A percentile compares a stretch with the other conserved stretches of the same genome.
Evolutionary conservation across 306 rosid genomes (phyloP).

Genomic region (Castanea crenata): DNA sequence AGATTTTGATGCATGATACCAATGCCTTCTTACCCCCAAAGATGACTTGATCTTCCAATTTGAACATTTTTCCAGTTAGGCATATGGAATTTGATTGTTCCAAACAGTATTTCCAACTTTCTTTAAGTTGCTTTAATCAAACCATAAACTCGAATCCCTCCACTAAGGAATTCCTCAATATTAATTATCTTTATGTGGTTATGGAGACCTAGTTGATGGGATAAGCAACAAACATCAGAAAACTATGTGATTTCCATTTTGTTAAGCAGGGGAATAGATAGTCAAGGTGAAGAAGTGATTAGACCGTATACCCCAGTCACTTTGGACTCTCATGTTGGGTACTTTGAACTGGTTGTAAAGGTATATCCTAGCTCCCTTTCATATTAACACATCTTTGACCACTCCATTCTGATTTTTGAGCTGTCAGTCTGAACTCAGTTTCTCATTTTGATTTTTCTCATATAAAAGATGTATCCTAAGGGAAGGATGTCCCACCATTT

Average conservation of each 20-base stretch:
- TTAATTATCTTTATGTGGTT: background rate
- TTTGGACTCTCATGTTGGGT: slow-evolving; percentile 67
- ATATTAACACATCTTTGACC: background rate
- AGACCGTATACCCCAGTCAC: slow-evolving; percentile 84
- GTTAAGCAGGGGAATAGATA: slow-evolving; percentile 57
- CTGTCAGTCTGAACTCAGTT: background rate
- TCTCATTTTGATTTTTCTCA: background rate
- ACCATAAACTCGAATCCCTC: background rate
- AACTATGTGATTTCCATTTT: background rate
- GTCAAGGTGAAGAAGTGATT: slow-evolving; percentile 49
- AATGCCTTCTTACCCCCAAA: background rate
- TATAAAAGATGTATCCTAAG: slow-evolving; percentile 64
- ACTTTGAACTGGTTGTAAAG: slow-evolving; percentile 75
- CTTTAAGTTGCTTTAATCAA: background rate
- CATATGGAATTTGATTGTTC: background rate
- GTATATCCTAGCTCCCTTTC: slow-evolving; percentile 23
- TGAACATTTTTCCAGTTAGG: background rate
- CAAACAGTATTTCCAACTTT: background rate
- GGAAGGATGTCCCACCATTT: slow-evolving; percentile 89
- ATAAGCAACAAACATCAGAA: background rate
- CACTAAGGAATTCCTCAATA: background rate
- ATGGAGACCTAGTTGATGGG: background rate
- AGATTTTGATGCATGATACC: no score
- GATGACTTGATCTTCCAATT: background rate
- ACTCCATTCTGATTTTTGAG: no score